Evolutionary conservation across 257 asterid genomes (phyloP), one percentile per base, ranked within the genome.

Genomic region (Solanum virginianum): DNA sequence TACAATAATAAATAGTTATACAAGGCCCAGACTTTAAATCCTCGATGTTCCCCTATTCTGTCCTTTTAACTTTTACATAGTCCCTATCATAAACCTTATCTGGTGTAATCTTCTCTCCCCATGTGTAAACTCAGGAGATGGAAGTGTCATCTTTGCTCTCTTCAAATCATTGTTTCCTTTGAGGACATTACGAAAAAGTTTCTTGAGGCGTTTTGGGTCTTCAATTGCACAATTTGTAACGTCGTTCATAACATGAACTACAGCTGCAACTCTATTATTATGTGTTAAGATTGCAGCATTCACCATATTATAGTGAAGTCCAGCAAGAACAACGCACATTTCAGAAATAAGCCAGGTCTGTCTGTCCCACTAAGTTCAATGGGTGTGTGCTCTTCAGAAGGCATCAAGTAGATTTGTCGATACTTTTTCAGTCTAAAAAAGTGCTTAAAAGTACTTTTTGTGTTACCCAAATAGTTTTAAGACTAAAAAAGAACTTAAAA

Each of bases 271-370:
- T 91, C 98, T 87, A 54, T 89, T 84, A 77, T 94, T 94, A 82
- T 94, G 98, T 0, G 97, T 93, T 97, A 97, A 94, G 80, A 93
- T 91, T 90, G 91, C 96, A 57, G 94, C 98, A 83, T 92, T 91
- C 60, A 93, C 94, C 82, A 94, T 94, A 84, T 90, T 92, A 84
- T 96, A 94, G 70, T 88, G 90, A 75, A 92, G 95, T 86, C 91
- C 95, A 69, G 97, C 84, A 74, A 93, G 96, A 80, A 93, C 96
- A 39, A 97, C 97, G 75, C 93, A 92, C 56, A 94, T 94, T 87
- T 94, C 98, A 81, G 96, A 85, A 94, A 83, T 88, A 94, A 88
- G 80, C 97, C 97, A 16, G 98, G 98, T 85, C 98, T 90, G 85
- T 94, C 97, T 51, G 89, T 91, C 85, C 98, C 97, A 9, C 95